Conservation (phyloP, 73 alveolate species). For the Tetrahymena malaccensis region DNA sequence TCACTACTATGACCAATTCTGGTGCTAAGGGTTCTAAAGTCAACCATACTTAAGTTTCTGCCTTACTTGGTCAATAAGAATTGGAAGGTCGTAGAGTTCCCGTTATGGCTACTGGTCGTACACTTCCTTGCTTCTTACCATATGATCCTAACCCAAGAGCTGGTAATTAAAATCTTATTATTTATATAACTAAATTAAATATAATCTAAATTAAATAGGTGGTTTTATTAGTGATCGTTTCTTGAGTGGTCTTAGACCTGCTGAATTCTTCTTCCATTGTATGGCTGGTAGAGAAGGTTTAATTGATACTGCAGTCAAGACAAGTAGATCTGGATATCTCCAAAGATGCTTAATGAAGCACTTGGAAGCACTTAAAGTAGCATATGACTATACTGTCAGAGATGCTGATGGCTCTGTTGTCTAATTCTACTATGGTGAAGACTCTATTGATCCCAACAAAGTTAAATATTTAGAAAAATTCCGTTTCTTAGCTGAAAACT, state of each 20-base stretch:
- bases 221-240: constrained; percentile 96
- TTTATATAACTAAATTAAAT: neutral
- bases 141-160: constrained; percentile 97
- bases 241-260: constrained; percentile 95
- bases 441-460: constrained; percentile 83
- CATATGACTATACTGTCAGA: constrained; percentile 94
- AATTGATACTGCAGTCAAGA: constrained; percentile 98
- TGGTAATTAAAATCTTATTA: neutral
- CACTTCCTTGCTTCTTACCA: constrained; percentile 90
- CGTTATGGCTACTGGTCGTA: constrained; percentile 85
- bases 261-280: constrained; percentile 87
- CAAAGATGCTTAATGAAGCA: constrained; percentile 94
- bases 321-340: constrained; percentile 94
- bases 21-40: constrained; percentile 97
- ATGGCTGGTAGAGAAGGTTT: constrained; percentile 93
- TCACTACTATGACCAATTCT: constrained; percentile 90
- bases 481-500: constrained; percentile 82
- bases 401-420: constrained; percentile 96
- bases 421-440: constrained; percentile 96
- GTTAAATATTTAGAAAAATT: constrained; percentile 80
- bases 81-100: constrained; percentile 98
- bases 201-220: constrained; percentile 3
- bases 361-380: constrained; percentile 83
- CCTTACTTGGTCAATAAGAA: constrained; percentile 92
- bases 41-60: constrained; percentile 81